These are phyloP conservation scores for Leishmania martiniquensis DNA, from an alignment of 208 protist genomes.

Conservation along the genomic window DNA sequence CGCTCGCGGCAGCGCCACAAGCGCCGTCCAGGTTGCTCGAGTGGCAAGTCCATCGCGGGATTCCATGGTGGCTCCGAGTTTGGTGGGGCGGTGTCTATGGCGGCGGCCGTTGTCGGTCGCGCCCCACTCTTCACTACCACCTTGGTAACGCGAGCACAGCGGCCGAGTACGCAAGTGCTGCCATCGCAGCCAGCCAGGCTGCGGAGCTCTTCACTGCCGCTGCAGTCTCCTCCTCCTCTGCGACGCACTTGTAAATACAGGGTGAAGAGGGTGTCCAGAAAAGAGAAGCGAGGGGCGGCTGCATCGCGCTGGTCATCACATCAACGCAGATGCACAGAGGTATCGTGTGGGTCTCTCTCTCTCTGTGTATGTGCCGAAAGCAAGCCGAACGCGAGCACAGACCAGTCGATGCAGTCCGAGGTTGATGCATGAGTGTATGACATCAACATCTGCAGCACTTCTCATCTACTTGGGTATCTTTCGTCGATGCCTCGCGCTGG, in stretches of 20 bases:
- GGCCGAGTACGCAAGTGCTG: slow-evolving; percentile 19
- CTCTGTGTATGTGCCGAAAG: neutral
- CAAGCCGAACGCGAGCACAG: neutral
- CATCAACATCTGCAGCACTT: neutral
- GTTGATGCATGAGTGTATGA: neutral
- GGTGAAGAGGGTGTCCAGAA: neutral
- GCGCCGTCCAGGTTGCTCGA: slow-evolving; percentile 7
- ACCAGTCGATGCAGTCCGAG: neutral
- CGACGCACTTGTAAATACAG: neutral
- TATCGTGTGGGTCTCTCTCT: no score
- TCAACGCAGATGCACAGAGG: neutral
- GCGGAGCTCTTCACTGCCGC: slow-evolving; percentile 6
- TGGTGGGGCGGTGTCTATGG: slow-evolving; percentile 72
- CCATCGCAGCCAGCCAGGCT: slow-evolving; percentile 28
- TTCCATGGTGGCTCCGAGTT: slow-evolving; percentile 41
- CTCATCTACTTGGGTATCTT: neutral
- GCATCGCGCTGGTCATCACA: neutral
- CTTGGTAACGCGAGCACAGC: slow-evolving; percentile 35
- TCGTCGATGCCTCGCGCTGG: neutral
- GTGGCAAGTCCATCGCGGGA: slow-evolving; percentile 20
- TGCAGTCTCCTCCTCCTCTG: neutral
- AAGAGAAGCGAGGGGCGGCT: neutral
- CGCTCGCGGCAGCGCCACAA: neutral
- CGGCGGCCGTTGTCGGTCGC: slow-evolving; percentile 19
- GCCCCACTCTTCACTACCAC: slow-evolving; percentile 44